Percentiles rank a stretch among this genome's conserved stretches.
Evolutionary conservation across 1,284 basidiomycete genomes (phyloP).

Genomic region (Pseudozyma thailandica): DNA sequence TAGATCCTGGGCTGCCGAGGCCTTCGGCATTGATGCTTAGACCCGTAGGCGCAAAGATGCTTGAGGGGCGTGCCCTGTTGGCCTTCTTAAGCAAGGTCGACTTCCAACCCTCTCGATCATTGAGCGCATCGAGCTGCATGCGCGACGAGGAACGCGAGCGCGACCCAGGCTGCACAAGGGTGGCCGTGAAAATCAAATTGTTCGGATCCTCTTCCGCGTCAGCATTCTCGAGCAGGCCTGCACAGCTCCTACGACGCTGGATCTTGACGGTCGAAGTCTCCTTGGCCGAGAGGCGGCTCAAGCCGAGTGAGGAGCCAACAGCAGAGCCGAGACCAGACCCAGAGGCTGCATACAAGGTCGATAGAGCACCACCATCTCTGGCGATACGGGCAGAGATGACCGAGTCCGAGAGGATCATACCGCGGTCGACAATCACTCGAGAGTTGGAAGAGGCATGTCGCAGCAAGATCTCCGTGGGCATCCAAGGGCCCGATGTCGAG

Average conservation of each 20-base stretch:
- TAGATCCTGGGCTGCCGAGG: conserved; percentile 25
- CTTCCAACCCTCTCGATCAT: conserved; percentile 42
- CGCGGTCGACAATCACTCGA: conserved; percentile 58
- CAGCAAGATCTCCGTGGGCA: conserved; percentile 56
- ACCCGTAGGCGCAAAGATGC: conserved; percentile 38
- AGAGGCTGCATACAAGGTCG: conserved; percentile 36
- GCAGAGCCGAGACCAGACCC: conserved; percentile 52
- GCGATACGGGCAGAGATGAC: conserved; percentile 56
- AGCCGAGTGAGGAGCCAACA: conserved; percentile 56
- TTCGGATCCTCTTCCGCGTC: conserved; percentile 28
- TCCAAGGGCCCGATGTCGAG: conserved; percentile 34
- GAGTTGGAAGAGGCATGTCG: conserved; percentile 59
- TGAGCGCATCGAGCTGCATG: conserved; percentile 18
- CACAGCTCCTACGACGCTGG: conserved; percentile 51
- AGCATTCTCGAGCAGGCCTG: conserved; percentile 48
- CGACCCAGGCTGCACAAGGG: conserved; percentile 39
- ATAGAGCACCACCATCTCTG: conserved; percentile 37
- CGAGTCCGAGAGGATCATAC: conserved; percentile 64
- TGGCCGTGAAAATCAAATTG: conserved; percentile 45
- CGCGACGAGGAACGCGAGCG: conserved; percentile 39
- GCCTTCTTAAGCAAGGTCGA: conserved; percentile 46
- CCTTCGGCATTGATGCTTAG: conserved; percentile 35
- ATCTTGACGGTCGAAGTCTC: conserved; percentile 56
- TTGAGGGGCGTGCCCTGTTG: conserved; percentile 31
- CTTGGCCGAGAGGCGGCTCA: conserved; percentile 46